Percentiles rank a stretch among this genome's conserved stretches.
These are phyloP conservation scores for Coniochaeta prunicola DNA, from an alignment of 2,329 filamentous ascomycete genomes.

Conservation along the genomic window DNA sequence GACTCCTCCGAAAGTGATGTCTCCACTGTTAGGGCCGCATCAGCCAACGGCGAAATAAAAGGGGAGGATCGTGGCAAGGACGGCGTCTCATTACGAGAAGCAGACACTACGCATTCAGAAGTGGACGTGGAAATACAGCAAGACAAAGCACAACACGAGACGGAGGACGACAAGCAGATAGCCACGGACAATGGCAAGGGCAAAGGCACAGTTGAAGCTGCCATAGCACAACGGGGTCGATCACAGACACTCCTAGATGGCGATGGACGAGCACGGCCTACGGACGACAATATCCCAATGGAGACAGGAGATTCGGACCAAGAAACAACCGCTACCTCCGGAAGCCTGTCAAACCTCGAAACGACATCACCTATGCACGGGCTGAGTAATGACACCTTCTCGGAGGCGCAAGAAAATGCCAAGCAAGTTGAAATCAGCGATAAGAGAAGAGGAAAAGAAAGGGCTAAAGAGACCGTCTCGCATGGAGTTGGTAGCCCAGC, in stretches of 20 bases:
- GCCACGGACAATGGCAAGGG: not conserved
- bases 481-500: not conserved
- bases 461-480: not conserved
- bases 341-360: not conserved
- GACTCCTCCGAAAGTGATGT: not conserved
- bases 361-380: not conserved
- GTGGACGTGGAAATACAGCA: not conserved
- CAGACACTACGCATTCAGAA: not conserved
- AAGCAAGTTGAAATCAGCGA: not conserved
- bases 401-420: not conserved
- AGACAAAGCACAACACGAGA: no score
- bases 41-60: not conserved
- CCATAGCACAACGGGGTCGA: no score
- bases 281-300: not conserved
- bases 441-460: not conserved
- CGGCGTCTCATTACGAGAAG: not conserved
- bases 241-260: no score
- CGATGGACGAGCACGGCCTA: not conserved
- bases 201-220: not conserved
- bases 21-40: not conserved
- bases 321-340: not conserved
- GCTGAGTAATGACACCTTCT: not conserved
- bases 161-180: no score
- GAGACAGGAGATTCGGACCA: no score
- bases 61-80: not conserved